Evolutionary conservation across 306 rosid species (phyloP), one percentile per base, ranked within the genome.

Genomic region (Castanospermum australe): DNA sequence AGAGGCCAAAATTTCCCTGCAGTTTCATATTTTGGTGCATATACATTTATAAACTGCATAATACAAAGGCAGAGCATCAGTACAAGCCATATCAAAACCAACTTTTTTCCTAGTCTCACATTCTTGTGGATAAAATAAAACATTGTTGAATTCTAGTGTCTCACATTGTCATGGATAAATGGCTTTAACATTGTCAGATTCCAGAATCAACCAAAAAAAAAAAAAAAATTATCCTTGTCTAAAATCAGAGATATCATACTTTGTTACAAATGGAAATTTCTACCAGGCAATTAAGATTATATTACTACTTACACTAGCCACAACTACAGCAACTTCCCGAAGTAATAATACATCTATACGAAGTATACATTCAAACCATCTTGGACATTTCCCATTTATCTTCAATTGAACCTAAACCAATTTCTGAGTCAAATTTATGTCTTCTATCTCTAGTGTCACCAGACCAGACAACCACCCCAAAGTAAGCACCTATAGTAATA

Each of bases 1-100:
- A 82, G 82, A 10, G 99, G 99, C 99, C 99, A 95, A 71, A 86
- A 93, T 81, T 86, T 89, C 84, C 99, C 99, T 0, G 94, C 99
- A 24, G 94, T 91, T 82, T 91, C 99, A 77, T 79, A 91, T 82
- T 45, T 87, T 8, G 97, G 92, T 9, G 85, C 93, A 60, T 92
- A 92, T 42, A 95, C 97, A 84, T 92, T 92, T 48, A 92, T 79
- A 77, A 88, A 85, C 99, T 95, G 97, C 91, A 85, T 48, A 32
- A 78, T 9, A 28, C 61, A 77, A 25, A 71, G 66, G 68, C 60
- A 17, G 41, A 84, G 67, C 9, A 79, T 88, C 68, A 82, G 70
- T 67, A 39, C 59, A 57, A 63, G 17, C 67, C 32, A 75, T 30
- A 28, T 72, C 13, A 48, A 57, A 69, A 48, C 8, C 42, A 36